Evolutionary conservation across 768 basidiomycete genomes (phyloP).

Genomic region (Leccinum boreale): DNA sequence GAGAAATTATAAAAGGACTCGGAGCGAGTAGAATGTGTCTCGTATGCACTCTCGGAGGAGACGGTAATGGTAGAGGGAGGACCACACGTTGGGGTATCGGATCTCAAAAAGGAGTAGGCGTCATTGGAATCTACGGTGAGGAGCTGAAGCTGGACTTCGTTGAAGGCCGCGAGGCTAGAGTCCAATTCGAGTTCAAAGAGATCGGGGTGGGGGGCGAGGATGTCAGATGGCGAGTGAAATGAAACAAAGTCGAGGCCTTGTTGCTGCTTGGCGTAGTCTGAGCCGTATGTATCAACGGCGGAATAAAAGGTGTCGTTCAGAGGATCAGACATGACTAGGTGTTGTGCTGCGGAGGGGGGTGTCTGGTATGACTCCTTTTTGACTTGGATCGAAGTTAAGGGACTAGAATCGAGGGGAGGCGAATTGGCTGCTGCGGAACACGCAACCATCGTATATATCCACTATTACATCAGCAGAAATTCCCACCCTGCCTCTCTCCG

Average conservation of each 20-base stretch:
- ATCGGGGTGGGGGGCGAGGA: constrained; percentile 76
- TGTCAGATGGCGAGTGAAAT: constrained; percentile 65
- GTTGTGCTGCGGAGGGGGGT: constrained; percentile 24
- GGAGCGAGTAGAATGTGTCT: constrained; percentile 63
- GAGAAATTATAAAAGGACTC: constrained; percentile 69
- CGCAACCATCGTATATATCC: constrained; percentile 34
- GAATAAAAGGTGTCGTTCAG: constrained; percentile 32
- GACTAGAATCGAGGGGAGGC: constrained; percentile 2
- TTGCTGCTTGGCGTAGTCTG: constrained; percentile 37
- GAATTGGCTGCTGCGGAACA: constrained; percentile 31
- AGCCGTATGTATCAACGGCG: constrained; percentile 34
- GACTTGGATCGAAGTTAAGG: constrained; percentile 11
- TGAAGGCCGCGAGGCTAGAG: constrained; percentile 61
- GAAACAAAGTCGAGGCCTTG: constrained; percentile 64
- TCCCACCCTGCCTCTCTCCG: constrained; percentile 30
- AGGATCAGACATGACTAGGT: constrained; percentile 30
- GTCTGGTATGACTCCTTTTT: constrained; percentile 14
- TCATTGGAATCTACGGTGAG: constrained; percentile 63
- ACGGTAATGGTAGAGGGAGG: constrained; percentile 77
- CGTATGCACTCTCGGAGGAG: constrained; percentile 75
- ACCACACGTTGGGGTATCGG: constrained; percentile 61
- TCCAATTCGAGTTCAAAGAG: constrained; percentile 83
- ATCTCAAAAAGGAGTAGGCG: constrained; percentile 61
- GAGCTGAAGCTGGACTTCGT: constrained; percentile 60
- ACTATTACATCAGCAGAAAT: constrained; percentile 31